A percentile compares a stretch with the other conserved stretches of the same genome.
Conservation (phyloP, 164 flowering plant genomes). For the Magnolia kwangsiensis region DNA sequence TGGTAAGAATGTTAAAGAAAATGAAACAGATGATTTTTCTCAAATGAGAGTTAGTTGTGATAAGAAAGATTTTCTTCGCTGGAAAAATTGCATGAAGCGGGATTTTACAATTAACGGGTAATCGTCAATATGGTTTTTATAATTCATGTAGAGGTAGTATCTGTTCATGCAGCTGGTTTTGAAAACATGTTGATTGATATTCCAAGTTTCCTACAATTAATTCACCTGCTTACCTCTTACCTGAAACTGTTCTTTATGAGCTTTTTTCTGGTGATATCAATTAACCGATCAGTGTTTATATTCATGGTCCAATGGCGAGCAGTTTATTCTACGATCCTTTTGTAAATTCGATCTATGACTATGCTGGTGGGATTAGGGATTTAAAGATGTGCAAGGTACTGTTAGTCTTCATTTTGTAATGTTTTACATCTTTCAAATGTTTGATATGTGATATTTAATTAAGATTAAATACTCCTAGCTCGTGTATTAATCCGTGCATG, state of each 20-base stretch:
- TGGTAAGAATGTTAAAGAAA: constrained; percentile 25
- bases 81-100: constrained; percentile 63
- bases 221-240: background rate
- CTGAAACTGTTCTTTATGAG: background rate
- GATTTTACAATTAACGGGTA: constrained; percentile 95
- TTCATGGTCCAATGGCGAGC: constrained; percentile 28
- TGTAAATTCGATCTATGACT: constrained; percentile 60
- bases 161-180: background rate
- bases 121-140: background rate
- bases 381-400: constrained; percentile 50
- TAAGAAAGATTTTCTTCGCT: constrained; percentile 44
- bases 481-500: constrained; percentile 9
- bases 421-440: background rate
- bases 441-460: background rate
- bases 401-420: background rate
- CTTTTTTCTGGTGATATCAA: constrained; percentile 9
- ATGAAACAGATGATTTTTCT: constrained; percentile 24
- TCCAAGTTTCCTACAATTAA: background rate
- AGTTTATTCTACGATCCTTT: constrained; percentile 91
- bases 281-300: constrained; percentile 4
- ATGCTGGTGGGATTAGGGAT: constrained; percentile 66
- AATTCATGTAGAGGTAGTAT: background rate
- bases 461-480: background rate
- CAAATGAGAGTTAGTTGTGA: constrained; percentile 39
- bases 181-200: background rate